phyloP scores from a whole-genome alignment of 2,329 filamentous ascomycete genomes.

The Aspergillus tubingensis region DNA sequence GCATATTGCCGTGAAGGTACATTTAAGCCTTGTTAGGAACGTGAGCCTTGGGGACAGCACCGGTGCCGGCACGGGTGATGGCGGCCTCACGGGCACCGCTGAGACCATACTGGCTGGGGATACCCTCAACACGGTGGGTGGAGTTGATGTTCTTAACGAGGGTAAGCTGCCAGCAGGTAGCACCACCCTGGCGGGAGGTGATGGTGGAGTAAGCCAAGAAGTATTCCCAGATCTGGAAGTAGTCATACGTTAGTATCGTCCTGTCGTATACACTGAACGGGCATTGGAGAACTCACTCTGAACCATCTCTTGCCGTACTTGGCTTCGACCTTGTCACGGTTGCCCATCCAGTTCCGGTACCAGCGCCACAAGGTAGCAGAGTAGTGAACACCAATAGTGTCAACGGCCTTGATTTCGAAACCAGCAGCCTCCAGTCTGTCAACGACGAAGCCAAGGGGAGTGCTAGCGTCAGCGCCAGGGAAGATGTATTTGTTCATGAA shows the following conservation, averaged over 20 bases:
- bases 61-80: conserved; percentile 36
- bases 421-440: conserved; percentile 82
- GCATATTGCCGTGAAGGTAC: neutral
- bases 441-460: conserved; percentile 84
- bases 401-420: conserved; percentile 87
- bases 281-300: conserved; percentile 63
- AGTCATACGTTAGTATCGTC: conserved; percentile 2
- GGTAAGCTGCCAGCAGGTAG: conserved; percentile 84
- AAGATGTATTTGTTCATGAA: conserved; percentile 99
- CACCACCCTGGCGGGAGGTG: conserved; percentile 77
- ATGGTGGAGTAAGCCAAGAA: conserved; percentile 88
- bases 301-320: conserved; percentile 97
- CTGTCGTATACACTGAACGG: neutral
- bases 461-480: conserved; percentile 93
- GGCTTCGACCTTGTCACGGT: conserved; percentile 85
- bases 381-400: conserved; percentile 96
- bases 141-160: conserved; percentile 89
- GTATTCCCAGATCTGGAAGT: conserved; percentile 77
- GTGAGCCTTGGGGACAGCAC: conserved; percentile 39
- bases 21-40: conserved; percentile 33
- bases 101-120: conserved; percentile 69
- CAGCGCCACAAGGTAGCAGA: conserved; percentile 95
- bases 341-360: conserved; percentile 98
- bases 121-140: conserved; percentile 76
- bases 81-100: conserved; percentile 62